Conservation (phyloP, 108 stramenopile species). For the Bacterosira constricta region DNA sequence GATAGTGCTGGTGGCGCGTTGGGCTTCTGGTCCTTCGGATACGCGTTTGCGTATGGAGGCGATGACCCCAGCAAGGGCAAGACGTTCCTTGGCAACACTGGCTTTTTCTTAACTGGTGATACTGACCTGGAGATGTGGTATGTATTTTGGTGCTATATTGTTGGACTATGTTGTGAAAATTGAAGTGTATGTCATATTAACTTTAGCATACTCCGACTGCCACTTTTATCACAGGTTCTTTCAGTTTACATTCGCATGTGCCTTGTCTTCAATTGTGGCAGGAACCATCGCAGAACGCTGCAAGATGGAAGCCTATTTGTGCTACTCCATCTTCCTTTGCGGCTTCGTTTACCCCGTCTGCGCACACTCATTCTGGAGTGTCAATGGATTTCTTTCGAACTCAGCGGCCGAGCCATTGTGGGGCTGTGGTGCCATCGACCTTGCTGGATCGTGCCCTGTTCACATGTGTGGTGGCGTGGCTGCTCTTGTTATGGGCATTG, state of each 20-base stretch:
- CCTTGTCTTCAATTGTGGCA: conserved; percentile 66
- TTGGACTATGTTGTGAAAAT: neutral
- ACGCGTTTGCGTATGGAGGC: conserved; percentile 81
- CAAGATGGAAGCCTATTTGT: conserved; percentile 67
- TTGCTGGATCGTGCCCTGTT: conserved; percentile 83
- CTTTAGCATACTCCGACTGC: neutral
- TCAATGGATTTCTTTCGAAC: conserved; percentile 48
- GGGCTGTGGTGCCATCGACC: conserved; percentile 72
- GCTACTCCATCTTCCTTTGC: conserved; percentile 61
- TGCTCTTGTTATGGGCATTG: conserved; percentile 54
- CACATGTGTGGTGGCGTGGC: conserved; percentile 72
- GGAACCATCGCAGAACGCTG: conserved; percentile 78
- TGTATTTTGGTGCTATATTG: neutral
- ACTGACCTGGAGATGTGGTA: conserved; percentile 45
- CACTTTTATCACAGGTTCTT: conserved; percentile 48
- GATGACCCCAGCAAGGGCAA: conserved; percentile 9
- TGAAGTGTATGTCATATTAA: neutral
- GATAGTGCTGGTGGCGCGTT: conserved; percentile 86
- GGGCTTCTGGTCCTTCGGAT: conserved; percentile 86
- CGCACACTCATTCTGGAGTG: conserved; percentile 47
- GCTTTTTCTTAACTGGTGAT: conserved; percentile 57
- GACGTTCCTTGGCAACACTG: conserved; percentile 70
- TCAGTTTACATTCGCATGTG: conserved; percentile 61
- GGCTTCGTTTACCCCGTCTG: conserved; percentile 74
- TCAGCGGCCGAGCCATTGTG: conserved; percentile 57